These are phyloP conservation scores for Alternaria novae-zelandiae DNA, from an alignment of 2,329 filamentous ascomycete species.

Conservation along the genomic window DNA sequence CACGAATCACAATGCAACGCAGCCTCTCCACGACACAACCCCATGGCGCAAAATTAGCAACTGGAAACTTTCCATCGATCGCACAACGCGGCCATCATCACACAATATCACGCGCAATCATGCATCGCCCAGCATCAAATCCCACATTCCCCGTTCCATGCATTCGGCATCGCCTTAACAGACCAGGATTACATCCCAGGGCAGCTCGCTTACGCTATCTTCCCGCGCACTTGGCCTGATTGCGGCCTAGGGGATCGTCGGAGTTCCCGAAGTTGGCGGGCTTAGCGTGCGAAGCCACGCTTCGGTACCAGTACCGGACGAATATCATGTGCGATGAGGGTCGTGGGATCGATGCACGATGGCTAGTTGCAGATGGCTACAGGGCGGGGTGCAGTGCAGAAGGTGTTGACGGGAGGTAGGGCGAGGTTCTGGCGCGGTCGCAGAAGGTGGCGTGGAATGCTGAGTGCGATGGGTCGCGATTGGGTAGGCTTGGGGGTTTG, in stretches of 20 bases:
- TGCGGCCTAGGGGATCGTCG: background rate
- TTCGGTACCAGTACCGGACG: background rate
- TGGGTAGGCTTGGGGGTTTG: background rate
- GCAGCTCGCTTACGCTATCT: background rate
- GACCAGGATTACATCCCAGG: background rate
- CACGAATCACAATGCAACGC: background rate
- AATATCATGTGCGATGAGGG: background rate
- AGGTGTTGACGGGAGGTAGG: background rate
- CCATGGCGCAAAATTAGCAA: background rate
- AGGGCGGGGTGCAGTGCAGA: background rate
- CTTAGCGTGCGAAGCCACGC: background rate
- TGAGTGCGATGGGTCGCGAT: background rate
- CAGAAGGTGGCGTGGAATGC: background rate
- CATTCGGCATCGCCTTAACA: slow-evolving; percentile 5
- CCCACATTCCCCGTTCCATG: background rate
- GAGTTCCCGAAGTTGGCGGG: background rate
- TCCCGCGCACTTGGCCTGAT: background rate
- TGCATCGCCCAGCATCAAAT: background rate
- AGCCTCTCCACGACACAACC: background rate
- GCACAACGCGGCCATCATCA: background rate
- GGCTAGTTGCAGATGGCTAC: background rate
- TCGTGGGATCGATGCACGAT: background rate
- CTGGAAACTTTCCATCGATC: background rate
- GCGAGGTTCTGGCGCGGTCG: background rate
- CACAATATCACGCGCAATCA: background rate